These are phyloP conservation scores for Rhynchospora tenuis DNA, from an alignment of 176 grass and related monocot species.

Conservation along the genomic window DNA sequence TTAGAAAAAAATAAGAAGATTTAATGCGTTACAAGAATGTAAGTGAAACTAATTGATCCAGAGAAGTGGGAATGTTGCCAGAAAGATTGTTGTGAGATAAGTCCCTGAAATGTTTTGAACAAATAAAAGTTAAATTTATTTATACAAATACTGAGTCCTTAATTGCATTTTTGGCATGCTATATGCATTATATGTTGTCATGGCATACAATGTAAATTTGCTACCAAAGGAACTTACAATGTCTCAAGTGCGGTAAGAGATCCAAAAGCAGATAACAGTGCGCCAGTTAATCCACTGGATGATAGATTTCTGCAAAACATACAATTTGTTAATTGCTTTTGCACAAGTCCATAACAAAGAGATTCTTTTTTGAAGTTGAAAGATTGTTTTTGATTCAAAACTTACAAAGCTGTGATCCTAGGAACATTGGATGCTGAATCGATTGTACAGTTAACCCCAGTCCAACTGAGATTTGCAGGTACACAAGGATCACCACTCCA, in stretches of 20 bases:
- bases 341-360: constrained; percentile 1
- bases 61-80: constrained; percentile 32
- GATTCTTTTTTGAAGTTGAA: not conserved
- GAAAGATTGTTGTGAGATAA: constrained; percentile 42
- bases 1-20: not conserved
- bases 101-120: constrained; percentile 24
- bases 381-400: not conserved
- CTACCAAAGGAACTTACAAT: not conserved
- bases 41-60: constrained; percentile 34
- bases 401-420: not conserved
- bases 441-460: not conserved
- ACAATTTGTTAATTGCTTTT: not conserved
- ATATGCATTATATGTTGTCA: too few relatives aligned
- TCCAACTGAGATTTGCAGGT: not conserved
- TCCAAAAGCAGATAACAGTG: constrained; percentile 16
- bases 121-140: not conserved
- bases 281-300: not conserved
- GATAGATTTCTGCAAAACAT: constrained; percentile 33
- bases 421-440: not conserved
- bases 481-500: not conserved
- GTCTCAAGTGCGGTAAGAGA: constrained; percentile 25
- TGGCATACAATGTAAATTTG: constrained; percentile 10
- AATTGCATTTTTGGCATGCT: too few relatives aligned
- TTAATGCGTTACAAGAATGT: constrained; percentile 24
- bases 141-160: not conserved